These are phyloP conservation scores for Rosa chinensis DNA, from an alignment of 306 rosid species.

Conservation along the genomic window DNA sequence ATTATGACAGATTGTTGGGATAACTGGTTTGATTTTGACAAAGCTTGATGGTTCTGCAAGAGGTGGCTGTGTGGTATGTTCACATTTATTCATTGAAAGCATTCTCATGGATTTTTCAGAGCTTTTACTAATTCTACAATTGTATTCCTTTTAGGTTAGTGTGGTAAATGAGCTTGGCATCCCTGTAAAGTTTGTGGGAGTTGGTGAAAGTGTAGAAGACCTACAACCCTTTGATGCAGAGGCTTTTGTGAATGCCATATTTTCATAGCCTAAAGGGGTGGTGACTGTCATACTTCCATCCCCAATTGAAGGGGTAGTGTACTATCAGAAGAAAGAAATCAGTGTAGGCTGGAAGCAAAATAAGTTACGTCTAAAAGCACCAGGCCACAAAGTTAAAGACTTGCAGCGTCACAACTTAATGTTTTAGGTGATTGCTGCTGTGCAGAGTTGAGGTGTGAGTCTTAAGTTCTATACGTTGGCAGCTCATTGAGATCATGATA, in stretches of 20 bases:
- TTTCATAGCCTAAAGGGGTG: conserved; percentile 35
- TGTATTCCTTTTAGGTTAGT: conserved; percentile 59
- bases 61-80: conserved; percentile 96
- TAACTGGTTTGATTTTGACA: conserved; percentile 89
- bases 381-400: background rate
- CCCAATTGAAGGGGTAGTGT: background rate
- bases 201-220: conserved; percentile 89
- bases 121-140: conserved; percentile 2
- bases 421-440: background rate
- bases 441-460: background rate
- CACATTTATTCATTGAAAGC: background rate
- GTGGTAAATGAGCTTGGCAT: conserved; percentile 96
- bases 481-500: conserved; percentile 6
- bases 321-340: background rate
- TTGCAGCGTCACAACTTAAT: background rate
- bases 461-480: background rate
- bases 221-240: conserved; percentile 96
- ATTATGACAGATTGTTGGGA: conserved; percentile 72
- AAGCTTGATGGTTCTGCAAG: conserved; percentile 96
- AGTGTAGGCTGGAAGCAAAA: background rate
- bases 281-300: background rate
- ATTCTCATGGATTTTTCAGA: background rate
- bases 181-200: conserved; percentile 95
- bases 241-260: conserved; percentile 92
- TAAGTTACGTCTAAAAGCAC: conserved; percentile 1